Conservation (phyloP, 2,329 filamentous ascomycete genomes). For the Epichloe glyceriae region DNA sequence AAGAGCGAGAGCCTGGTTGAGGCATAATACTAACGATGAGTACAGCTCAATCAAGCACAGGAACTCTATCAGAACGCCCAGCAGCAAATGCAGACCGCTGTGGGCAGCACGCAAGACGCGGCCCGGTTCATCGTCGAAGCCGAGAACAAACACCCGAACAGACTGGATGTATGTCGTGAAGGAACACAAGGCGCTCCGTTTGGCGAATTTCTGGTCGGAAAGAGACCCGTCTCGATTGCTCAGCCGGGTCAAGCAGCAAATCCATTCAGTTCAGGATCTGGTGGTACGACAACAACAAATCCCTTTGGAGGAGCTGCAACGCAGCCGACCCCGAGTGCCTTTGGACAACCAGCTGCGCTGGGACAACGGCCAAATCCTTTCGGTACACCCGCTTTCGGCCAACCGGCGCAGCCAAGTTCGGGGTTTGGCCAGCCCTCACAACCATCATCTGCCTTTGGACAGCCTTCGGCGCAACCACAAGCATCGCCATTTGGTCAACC, state of each 20-base stretch:
- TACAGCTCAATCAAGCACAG: slow-evolving; percentile 46
- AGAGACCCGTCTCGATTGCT: slow-evolving; percentile 14
- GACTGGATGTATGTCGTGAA: slow-evolving; percentile 48
- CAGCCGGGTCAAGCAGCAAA: slow-evolving; percentile 20
- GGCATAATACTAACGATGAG: background rate
- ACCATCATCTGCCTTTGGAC: slow-evolving; percentile 28
- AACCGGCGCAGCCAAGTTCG: slow-evolving; percentile 20
- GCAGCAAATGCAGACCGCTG: slow-evolving; percentile 58
- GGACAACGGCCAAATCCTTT: slow-evolving; percentile 23
- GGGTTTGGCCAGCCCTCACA: slow-evolving; percentile 15
- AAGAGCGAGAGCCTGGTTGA: slow-evolving; percentile 1
- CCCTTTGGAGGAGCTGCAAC: slow-evolving; percentile 19
- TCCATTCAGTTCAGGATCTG: slow-evolving; percentile 26
- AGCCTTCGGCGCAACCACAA: slow-evolving; percentile 17
- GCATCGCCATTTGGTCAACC: slow-evolving; percentile 28
- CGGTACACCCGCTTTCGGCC: slow-evolving; percentile 21
- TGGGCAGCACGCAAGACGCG: slow-evolving; percentile 59
- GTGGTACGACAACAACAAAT: slow-evolving; percentile 7
- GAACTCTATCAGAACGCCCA: slow-evolving; percentile 50
- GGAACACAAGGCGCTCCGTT: slow-evolving; percentile 30
- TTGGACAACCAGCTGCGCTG: slow-evolving; percentile 24
- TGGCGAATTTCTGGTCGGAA: slow-evolving; percentile 31
- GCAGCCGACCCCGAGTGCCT: slow-evolving; percentile 19
- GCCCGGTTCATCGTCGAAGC: slow-evolving; percentile 54
- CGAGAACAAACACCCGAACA: slow-evolving; percentile 62